Percentiles rank a stretch among this genome's conserved stretches.
These are phyloP conservation scores for Steccherinum ochraceum DNA, from an alignment of 768 basidiomycete species.

Conservation along the genomic window DNA sequence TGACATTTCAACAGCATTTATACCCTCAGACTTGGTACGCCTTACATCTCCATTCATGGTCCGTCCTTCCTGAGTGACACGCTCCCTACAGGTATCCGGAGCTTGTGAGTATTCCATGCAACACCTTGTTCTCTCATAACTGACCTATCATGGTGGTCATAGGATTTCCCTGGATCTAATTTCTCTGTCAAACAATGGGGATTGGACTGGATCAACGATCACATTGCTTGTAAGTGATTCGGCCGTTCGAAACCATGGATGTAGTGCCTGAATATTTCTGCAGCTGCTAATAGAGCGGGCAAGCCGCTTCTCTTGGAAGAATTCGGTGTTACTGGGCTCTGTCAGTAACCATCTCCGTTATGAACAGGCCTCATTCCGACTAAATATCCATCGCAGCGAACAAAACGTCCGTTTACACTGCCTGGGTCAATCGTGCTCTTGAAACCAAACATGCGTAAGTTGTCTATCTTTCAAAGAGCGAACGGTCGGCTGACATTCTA, in stretches of 20 bases:
- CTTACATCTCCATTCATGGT: too few species aligned
- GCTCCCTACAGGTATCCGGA: constrained; percentile 21
- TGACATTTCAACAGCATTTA: constrained; percentile 13
- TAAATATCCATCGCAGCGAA: constrained; percentile 37
- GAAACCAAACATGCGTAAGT: constrained; percentile 45
- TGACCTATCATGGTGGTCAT: background rate
- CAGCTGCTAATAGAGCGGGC: constrained; percentile 39
- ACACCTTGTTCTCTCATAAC: too few species aligned
- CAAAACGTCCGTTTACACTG: constrained; percentile 43
- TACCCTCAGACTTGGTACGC: constrained; percentile 19
- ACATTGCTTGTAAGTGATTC: constrained; percentile 24
- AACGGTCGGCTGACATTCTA: background rate
- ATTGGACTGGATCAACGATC: constrained; percentile 26
- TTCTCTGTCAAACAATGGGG: constrained; percentile 33
- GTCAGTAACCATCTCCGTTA: too few species aligned
- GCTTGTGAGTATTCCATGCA: constrained; percentile 14
- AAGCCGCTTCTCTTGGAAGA: constrained; percentile 28
- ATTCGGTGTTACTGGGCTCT: constrained; percentile 28
- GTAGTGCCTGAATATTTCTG: too few species aligned
- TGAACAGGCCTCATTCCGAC: too few species aligned
- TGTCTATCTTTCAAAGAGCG: background rate
- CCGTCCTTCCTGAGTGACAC: too few species aligned
- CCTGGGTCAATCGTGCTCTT: constrained; percentile 43
- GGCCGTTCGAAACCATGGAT: too few species aligned
- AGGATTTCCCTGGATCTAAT: constrained; percentile 45